Percentiles rank a stretch among this genome's conserved stretches.
Evolutionary conservation across 257 asterid genomes (phyloP).

Genomic region (Ligustrum vulgare): DNA sequence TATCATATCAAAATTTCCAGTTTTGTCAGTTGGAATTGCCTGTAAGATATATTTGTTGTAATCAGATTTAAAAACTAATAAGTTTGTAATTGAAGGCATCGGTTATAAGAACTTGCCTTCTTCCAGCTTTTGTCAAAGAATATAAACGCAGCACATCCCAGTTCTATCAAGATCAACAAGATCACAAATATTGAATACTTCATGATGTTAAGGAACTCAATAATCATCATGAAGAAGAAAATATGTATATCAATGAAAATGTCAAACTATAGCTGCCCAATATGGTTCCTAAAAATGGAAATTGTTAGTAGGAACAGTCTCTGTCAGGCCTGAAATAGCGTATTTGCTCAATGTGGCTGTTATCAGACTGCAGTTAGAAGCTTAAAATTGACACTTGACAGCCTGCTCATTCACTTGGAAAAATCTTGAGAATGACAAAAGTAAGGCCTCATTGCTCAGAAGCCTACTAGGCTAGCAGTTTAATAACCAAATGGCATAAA

Average conservation of each 20-base stretch:
- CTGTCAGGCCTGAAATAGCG: not conserved
- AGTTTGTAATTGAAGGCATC: constrained; percentile 17
- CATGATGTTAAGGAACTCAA: constrained; percentile 62
- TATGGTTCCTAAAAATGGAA: not conserved
- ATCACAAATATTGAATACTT: constrained; percentile 79
- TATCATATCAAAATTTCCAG: constrained; percentile 35
- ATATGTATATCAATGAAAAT: not conserved
- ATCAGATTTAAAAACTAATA: constrained; percentile 18
- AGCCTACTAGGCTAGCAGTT: not conserved
- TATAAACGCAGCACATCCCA: constrained; percentile 81
- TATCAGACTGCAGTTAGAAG: not conserved
- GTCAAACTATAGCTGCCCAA: not conserved
- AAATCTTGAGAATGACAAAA: not conserved
- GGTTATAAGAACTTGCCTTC: constrained; percentile 56
- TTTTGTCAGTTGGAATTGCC: constrained; percentile 69
- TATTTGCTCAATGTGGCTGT: not conserved
- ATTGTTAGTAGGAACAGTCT: not conserved
- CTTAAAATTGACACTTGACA: not conserved
- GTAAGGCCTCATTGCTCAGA: not conserved
- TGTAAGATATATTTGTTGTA: constrained; percentile 23
- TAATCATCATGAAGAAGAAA: constrained; percentile 12
- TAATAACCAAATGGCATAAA: not conserved
- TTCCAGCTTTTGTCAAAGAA: constrained; percentile 94
- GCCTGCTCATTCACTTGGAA: not conserved
- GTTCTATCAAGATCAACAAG: constrained; percentile 77